Evolutionary conservation across 169 alveolate genomes (phyloP).

Genomic region (Toxoplasma gondii): DNA sequence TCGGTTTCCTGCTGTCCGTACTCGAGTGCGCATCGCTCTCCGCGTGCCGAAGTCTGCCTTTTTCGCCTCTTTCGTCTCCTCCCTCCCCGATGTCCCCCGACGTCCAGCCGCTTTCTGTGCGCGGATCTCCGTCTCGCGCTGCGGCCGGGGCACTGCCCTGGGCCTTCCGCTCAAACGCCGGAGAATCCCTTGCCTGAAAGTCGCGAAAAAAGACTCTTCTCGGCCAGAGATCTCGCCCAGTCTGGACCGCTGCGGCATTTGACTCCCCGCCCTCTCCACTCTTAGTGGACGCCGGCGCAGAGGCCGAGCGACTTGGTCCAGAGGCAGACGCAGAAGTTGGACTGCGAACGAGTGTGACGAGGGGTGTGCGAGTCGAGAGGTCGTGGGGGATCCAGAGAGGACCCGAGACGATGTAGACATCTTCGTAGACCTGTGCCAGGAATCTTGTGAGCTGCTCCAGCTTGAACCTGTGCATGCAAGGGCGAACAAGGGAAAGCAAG

Average conservation of each 20-base stretch:
- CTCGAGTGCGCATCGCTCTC: not conserved
- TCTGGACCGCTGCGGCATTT: no score
- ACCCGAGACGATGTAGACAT: conserved; percentile 22
- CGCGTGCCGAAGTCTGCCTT: not conserved
- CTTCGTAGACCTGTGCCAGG: not conserved
- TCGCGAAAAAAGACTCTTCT: no score
- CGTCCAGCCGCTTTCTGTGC: not conserved
- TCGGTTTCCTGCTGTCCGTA: not conserved
- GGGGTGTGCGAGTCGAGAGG: not conserved
- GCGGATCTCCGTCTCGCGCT: no score
- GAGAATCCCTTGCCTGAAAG: no score
- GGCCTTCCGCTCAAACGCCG: no score
- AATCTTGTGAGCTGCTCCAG: not conserved
- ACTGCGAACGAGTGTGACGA: not conserved
- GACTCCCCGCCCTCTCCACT: not conserved
- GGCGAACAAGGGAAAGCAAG: not conserved
- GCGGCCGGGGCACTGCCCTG: no score
- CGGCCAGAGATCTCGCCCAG: no score
- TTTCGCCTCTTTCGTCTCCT: not conserved
- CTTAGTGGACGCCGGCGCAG: not conserved
- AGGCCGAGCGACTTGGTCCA: not conserved
- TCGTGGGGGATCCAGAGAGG: conserved; percentile 27
- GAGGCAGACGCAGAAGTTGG: not conserved
- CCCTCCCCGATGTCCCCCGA: not conserved
- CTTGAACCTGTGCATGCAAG: not conserved